Percentiles rank a stretch among this genome's conserved stretches.
These are phyloP conservation scores for Clarireedia hainanense DNA, from an alignment of 2,329 filamentous ascomycete species.

Conservation along the genomic window DNA sequence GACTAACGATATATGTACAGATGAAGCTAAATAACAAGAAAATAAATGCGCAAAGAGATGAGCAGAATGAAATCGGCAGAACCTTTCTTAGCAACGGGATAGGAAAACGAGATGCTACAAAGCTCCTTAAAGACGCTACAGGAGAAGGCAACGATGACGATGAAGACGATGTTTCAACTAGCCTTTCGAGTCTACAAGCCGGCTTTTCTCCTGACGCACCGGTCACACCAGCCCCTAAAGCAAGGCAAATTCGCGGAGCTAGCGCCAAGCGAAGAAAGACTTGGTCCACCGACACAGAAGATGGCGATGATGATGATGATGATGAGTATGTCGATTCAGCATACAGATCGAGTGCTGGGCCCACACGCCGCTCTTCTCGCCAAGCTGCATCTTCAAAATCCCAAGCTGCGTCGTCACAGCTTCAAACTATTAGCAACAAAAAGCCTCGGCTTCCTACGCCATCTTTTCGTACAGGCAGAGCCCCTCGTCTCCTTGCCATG, in stretches of 20 bases:
- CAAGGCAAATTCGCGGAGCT: not conserved
- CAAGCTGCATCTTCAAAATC: not conserved
- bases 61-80: slow-evolving; percentile 21
- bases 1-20: slow-evolving; percentile 9
- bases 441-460: no score
- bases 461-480: not conserved
- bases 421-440: no score
- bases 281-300: not conserved
- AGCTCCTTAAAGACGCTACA: not conserved
- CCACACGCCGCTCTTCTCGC: not conserved
- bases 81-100: slow-evolving; percentile 9
- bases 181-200: not conserved
- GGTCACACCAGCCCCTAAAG: not conserved
- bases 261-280: not conserved
- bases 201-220: not conserved
- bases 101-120: not conserved
- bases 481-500: not conserved
- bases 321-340: slow-evolving; percentile 5
- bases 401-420: no score
- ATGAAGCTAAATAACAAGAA: slow-evolving; percentile 22
- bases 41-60: slow-evolving; percentile 22
- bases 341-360: not conserved
- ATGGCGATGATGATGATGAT: slow-evolving; percentile 6
- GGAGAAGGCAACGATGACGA: not conserved
- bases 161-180: not conserved